Evolutionary conservation across 1,284 basidiomycete species (phyloP).

Genomic region (Trichosporon sp.): DNA sequence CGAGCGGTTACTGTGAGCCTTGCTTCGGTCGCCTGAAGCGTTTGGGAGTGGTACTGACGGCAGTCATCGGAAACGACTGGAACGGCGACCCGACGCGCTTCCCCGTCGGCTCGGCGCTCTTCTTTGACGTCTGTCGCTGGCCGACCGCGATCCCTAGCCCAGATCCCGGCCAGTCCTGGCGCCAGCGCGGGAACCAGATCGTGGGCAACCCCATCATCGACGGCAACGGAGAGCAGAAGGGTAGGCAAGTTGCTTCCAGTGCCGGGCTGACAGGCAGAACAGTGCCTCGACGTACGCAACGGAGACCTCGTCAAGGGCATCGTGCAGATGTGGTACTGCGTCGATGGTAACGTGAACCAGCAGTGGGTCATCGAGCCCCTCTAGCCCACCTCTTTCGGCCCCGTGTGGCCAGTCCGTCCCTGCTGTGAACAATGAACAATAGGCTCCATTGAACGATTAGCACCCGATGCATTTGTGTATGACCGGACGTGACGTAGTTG

Average conservation of each 20-base stretch:
- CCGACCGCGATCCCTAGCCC: too few species aligned
- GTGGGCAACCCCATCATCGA: not conserved
- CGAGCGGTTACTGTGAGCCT: not conserved
- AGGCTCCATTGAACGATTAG: not conserved
- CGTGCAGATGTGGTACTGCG: not conserved
- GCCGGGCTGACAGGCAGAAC: not conserved
- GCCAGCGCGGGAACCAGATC: not conserved
- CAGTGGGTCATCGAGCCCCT: not conserved
- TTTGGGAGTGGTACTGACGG: not conserved
- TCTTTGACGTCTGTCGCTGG: not conserved
- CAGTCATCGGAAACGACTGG: not conserved
- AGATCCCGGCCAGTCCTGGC: not conserved
- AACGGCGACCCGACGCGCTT: not conserved
- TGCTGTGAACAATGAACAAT: not conserved
- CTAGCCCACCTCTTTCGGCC: not conserved
- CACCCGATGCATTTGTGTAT: not conserved
- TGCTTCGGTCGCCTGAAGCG: too few species aligned
- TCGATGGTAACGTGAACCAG: not conserved
- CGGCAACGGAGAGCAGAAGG: not conserved
- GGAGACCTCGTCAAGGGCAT: not conserved
- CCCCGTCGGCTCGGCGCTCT: not conserved
- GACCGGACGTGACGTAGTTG: not conserved
- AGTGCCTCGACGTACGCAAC: not conserved
- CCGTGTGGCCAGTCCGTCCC: too few species aligned
- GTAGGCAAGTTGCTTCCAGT: not conserved